These are phyloP conservation scores for Blastobotrys raffinosifermentans DNA, from an alignment of 1,139 yeast genomes.

Conservation along the genomic window DNA sequence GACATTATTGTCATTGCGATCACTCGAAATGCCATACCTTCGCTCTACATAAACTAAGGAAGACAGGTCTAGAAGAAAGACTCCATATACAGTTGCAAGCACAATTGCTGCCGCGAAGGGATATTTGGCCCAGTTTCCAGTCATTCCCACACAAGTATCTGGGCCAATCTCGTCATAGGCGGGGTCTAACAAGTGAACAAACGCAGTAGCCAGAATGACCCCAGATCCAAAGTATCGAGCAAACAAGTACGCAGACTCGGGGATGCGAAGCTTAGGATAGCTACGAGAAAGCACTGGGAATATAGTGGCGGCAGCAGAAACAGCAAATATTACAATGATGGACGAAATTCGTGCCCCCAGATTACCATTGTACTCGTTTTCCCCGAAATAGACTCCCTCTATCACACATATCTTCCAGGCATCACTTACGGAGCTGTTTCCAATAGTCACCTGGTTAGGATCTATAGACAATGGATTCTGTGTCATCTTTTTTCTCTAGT, in stretches of 20 bases:
- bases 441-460: constrained; percentile 28
- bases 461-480: constrained; percentile 12
- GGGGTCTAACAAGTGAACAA: constrained; percentile 76
- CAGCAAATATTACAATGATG: constrained; percentile 57
- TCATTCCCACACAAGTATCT: constrained; percentile 48
- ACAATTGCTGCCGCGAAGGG: constrained; percentile 33
- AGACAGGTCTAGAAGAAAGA: constrained; percentile 32
- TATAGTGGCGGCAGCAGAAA: constrained; percentile 49
- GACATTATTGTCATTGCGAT: constrained; percentile 55
- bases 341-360: constrained; percentile 69
- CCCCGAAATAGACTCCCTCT: constrained; percentile 35
- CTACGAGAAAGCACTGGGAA: constrained; percentile 34
- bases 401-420: constrained; percentile 37
- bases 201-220: constrained; percentile 84
- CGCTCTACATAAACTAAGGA: constrained; percentile 23
- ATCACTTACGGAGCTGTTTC: constrained; percentile 29
- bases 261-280: constrained; percentile 38
- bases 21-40: constrained; percentile 19
- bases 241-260: constrained; percentile 54
- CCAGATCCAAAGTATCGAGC: constrained; percentile 80
- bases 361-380: constrained; percentile 39
- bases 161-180: constrained; percentile 54
- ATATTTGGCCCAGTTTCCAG: constrained; percentile 33
- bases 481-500: no score
- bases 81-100: constrained; percentile 34